Evolutionary conservation across 78 protist genomes (phyloP).

Genomic region (Dictyostelium intermedium): DNA sequence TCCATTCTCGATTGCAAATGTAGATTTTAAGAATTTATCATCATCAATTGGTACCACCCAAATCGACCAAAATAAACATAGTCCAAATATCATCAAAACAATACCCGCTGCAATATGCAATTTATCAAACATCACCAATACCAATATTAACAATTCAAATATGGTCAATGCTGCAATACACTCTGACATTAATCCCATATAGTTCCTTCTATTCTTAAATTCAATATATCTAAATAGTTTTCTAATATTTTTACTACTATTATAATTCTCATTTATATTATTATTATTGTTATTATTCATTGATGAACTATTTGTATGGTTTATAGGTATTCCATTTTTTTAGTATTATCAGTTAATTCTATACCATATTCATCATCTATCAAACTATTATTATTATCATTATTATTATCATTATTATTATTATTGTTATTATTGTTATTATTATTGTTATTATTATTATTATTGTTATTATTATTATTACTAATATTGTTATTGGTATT

Average conservation of each 20-base stretch:
- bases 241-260: not conserved
- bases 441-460: no score
- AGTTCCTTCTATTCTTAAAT: not conserved
- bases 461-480: no score
- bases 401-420: no score
- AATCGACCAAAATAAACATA: not conserved
- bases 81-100: conserved; percentile 14
- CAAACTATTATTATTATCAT: not conserved
- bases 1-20: not conserved
- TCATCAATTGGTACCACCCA: not conserved
- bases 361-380: not conserved
- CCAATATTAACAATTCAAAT: conserved; percentile 14
- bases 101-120: conserved; percentile 51
- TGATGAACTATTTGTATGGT: no score
- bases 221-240: not conserved
- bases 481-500: no score
- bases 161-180: not conserved
- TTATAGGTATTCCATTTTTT: not conserved
- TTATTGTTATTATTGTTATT: no score
- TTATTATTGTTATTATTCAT: no score
- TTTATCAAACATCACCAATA: conserved; percentile 55
- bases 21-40: not conserved
- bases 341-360: not conserved
- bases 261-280: not conserved
- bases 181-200: not conserved